Percentiles rank a stretch among this genome's conserved stretches.
Evolutionary conservation across 192 early-diverging fungal species (phyloP).

Genomic region (Podila epicladia): DNA sequence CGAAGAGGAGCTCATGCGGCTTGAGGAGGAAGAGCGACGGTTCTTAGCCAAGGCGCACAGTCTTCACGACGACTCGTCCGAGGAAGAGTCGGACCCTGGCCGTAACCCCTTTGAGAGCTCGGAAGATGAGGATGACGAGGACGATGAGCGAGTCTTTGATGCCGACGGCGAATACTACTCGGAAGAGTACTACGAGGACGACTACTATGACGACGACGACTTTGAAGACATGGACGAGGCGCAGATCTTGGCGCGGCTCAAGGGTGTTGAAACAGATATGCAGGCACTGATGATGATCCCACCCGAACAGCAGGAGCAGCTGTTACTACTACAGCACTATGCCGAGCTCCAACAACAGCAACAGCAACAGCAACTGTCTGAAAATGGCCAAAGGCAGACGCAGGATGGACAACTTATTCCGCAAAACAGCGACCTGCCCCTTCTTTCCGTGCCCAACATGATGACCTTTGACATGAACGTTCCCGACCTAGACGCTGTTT

Average conservation of each 20-base stretch:
- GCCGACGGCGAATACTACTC: conserved; percentile 44
- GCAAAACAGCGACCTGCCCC: not conserved
- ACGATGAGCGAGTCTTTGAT: conserved; percentile 24
- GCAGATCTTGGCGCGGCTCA: conserved; percentile 23
- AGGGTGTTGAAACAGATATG: conserved; percentile 28
- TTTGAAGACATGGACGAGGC: conserved; percentile 38
- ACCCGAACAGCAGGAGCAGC: conserved; percentile 46
- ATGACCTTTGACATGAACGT: conserved; percentile 34
- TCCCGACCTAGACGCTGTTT: conserved; percentile 36
- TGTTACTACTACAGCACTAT: conserved; percentile 42
- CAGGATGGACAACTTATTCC: not conserved
- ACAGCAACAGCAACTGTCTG: conserved; percentile 10
- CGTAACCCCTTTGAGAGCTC: conserved; percentile 41
- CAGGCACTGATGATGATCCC: conserved; percentile 50
- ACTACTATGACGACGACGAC: conserved; percentile 32
- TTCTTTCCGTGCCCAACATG: conserved; percentile 1
- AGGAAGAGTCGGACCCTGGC: conserved; percentile 40
- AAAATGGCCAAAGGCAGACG: not conserved
- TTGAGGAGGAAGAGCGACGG: conserved; percentile 36
- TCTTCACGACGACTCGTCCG: conserved; percentile 27
- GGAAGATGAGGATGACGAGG: conserved; percentile 32
- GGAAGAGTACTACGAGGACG: conserved; percentile 52
- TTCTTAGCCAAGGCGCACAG: conserved; percentile 32
- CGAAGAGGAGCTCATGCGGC: conserved; percentile 34
- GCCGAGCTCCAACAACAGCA: conserved; percentile 37